Evolutionary conservation across 1,139 yeast species (phyloP), one percentile per base, ranked within the genome.

Genomic region (Yamadazyma sp.): DNA sequence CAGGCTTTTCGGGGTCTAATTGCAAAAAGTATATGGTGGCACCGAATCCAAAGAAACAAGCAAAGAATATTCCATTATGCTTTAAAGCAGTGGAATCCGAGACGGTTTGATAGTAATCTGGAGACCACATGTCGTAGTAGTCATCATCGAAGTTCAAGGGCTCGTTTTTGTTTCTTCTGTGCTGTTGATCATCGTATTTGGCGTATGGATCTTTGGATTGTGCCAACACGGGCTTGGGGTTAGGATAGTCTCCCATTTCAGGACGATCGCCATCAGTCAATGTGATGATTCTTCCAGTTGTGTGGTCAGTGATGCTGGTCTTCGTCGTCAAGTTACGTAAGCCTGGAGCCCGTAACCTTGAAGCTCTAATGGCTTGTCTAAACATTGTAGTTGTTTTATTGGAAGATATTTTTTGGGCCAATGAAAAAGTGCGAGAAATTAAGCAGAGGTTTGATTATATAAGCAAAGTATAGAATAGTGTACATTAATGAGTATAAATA

Each of bases 101-200:
- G 31, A 80, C 85, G 34, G 69, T 60, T 52, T 80, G 80, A 59
- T 71, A 81, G 55, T 81, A 76, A 56, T 86, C 95, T 14, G 95
- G 95, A 10, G 95, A 80, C 95, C 95, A 87, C 71, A 86, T 76
- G 58, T 87, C 92, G 56, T 82, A 72, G 58, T 77, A 65, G 56
- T 87, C 96, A 50, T 82, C 86, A 50, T 82, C 78, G 39, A 80
- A 79, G 55, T 81, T 78, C 45, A 85, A 62, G 31, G 89, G 87
- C 48, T 87, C 92, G 47, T 78, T 77, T 49, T 76, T 67, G 69
- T 86, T 86, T 66, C 95, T 81, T 68, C 92, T 78, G 59, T 81
- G 78, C 64, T 86, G 95, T 53, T 71, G 87, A 60, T 86, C 94
- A 57, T 86, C 95, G 62, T 82, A 87, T 56, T 78, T 81, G 44